phyloP scores from a whole-genome alignment of 345 rosid species.

The Gossypium bickii region DNA sequence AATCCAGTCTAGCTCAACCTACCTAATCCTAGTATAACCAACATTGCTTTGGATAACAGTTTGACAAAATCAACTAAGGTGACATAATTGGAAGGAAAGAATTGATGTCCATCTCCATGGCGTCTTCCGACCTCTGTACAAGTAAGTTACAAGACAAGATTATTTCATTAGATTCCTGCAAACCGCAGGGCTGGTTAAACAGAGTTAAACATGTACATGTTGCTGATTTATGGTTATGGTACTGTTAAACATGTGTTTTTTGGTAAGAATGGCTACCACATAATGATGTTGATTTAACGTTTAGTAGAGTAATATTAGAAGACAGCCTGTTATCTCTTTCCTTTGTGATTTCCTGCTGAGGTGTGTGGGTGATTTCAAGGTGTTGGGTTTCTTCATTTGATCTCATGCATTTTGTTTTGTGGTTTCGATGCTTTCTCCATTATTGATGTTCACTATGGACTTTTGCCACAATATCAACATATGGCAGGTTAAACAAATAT shows the following conservation, averaged over 20 bases:
- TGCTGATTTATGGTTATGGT: not conserved
- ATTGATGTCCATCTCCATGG: slow-evolving; percentile 1
- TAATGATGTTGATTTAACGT: not conserved
- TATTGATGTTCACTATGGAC: no score
- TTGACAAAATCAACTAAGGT: slow-evolving; percentile 32
- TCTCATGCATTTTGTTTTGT: not conserved
- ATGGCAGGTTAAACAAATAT: no score
- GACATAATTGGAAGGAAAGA: slow-evolving; percentile 36
- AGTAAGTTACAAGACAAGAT: slow-evolving; percentile 4
- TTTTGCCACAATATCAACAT: no score
- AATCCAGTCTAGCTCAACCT: not conserved
- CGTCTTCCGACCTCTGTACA: not conserved
- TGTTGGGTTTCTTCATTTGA: not conserved
- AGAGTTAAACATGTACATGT: not conserved
- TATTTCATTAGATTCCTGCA: not conserved
- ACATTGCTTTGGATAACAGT: slow-evolving; percentile 33
- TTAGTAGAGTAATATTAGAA: not conserved
- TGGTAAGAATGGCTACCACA: not conserved
- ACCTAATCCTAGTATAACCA: slow-evolving; percentile 44
- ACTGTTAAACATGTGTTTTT: not conserved
- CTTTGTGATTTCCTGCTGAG: not conserved
- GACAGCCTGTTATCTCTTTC: not conserved
- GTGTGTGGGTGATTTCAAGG: not conserved
- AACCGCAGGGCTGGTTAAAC: not conserved
- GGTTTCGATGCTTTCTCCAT: not conserved